Percentiles rank a stretch among this genome's conserved stretches.
Conservation (phyloP, 2,329 filamentous ascomycete genomes). For the Calonectria montana region DNA sequence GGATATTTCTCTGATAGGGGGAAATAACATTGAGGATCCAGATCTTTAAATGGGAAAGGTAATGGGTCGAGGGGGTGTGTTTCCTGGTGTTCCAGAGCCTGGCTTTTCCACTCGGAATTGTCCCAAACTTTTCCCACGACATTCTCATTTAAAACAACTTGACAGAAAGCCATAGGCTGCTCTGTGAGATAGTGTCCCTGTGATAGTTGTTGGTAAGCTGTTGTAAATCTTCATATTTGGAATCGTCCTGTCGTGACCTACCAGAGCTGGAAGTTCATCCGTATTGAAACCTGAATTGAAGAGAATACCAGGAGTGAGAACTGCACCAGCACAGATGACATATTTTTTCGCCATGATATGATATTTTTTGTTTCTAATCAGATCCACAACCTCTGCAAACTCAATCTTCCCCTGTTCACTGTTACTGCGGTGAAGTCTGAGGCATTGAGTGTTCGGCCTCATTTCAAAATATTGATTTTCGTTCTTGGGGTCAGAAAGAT, state of each 20-base stretch:
- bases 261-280: background rate
- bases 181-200: constrained; percentile 8
- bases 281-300: background rate
- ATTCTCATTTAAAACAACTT: background rate
- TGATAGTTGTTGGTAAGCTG: background rate
- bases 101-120: too few species aligned
- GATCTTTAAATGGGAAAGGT: constrained; percentile 14
- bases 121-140: background rate
- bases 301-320: constrained; percentile 11
- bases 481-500: background rate
- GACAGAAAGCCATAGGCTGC: constrained; percentile 15
- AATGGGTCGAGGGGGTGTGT: background rate
- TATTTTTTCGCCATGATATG: constrained; percentile 9
- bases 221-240: background rate
- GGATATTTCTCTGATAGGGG: background rate
- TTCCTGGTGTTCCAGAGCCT: background rate
- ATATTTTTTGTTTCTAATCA: background rate
- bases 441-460: constrained; percentile 8
- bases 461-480: background rate
- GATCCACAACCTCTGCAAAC: background rate
- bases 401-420: background rate
- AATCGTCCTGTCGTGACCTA: background rate
- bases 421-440: background rate
- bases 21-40: constrained; percentile 13
- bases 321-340: constrained; percentile 9